Percentiles rank a stretch among this genome's conserved stretches.
Evolutionary conservation across 2,329 filamentous ascomycete genomes (phyloP).

Genomic region (Colletotrichum sp.): DNA sequence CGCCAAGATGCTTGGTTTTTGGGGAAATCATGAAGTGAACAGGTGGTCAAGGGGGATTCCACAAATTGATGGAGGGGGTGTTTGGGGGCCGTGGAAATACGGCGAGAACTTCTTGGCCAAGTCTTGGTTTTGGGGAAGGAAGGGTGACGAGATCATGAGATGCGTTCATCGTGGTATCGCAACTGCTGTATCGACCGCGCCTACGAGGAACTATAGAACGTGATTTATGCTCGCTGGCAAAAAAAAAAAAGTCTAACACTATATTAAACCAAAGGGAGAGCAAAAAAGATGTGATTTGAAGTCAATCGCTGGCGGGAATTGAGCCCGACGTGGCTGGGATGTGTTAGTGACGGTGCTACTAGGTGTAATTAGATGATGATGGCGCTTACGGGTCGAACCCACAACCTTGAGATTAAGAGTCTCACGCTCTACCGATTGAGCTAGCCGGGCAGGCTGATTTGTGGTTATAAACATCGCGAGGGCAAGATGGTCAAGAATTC

Average conservation of each 20-base stretch:
- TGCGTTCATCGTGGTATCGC: accelerated
- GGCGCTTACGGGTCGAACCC: conserved; percentile 47
- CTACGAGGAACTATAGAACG: not conserved
- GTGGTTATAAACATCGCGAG: not conserved
- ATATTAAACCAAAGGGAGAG: too few relatives aligned
- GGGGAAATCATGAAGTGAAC: not conserved
- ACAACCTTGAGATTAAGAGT: conserved; percentile 69
- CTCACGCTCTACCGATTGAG: conserved; percentile 77
- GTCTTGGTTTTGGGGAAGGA: not conserved
- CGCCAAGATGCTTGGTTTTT: conserved; percentile 18
- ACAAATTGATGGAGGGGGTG: not conserved
- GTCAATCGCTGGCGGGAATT: conserved; percentile 17
- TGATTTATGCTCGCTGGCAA: not conserved
- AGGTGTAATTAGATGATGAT: too few relatives aligned
- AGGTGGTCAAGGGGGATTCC: not conserved
- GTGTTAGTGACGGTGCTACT: too few relatives aligned
- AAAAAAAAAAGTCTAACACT: accelerated
- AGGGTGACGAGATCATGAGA: not conserved
- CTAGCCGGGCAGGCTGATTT: conserved; percentile 52
- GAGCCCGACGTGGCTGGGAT: conserved; percentile 16
- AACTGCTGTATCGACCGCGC: not conserved
- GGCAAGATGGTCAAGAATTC: not conserved
- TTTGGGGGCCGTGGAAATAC: not conserved
- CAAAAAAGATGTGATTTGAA: not conserved
- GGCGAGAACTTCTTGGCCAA: not conserved